phyloP scores from a whole-genome alignment of 2,329 filamentous ascomycete genomes.

The Penicillium sp. region DNA sequence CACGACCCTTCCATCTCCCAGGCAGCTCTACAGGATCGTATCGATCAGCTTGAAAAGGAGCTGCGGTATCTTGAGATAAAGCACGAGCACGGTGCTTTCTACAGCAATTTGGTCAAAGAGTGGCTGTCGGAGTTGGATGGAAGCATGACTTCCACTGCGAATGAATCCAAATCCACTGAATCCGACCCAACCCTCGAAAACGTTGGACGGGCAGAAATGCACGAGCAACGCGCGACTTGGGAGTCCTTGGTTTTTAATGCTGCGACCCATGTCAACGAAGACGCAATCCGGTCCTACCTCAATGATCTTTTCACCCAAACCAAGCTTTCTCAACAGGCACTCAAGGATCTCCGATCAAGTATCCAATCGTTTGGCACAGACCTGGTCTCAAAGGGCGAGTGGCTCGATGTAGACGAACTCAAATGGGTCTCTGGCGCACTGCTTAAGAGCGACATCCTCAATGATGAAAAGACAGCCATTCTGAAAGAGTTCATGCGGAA shows the following conservation, averaged over 20 bases:
- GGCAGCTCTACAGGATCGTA: conserved; percentile 48
- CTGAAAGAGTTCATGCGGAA: conserved; percentile 54
- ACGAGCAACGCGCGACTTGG: conserved; percentile 55
- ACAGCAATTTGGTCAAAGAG: conserved; percentile 56
- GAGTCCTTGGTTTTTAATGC: conserved; percentile 56
- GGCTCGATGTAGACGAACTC: conserved; percentile 47
- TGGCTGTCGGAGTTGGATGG: conserved; percentile 48
- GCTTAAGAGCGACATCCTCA: conserved; percentile 52
- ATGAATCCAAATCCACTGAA: conserved; percentile 23
- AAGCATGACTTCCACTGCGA: conserved; percentile 3
- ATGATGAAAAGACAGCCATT: conserved; percentile 52
- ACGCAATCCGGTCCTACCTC: conserved; percentile 53
- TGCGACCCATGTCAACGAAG: conserved; percentile 47
- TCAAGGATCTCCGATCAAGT: conserved; percentile 44
- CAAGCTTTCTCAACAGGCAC: conserved; percentile 42
- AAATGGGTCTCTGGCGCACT: conserved; percentile 51
- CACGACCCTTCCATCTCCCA: conserved; percentile 56
- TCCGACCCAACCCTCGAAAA: conserved; percentile 45
- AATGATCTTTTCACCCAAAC: conserved; percentile 51
- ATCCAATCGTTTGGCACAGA: conserved; percentile 42
- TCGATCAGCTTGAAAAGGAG: conserved; percentile 49
- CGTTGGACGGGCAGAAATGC: conserved; percentile 55
- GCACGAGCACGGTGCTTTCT: conserved; percentile 58
- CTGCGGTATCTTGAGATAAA: conserved; percentile 54
- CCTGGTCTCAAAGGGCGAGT: conserved; percentile 29